Evolutionary conservation across 2,329 filamentous ascomycete species (phyloP), one percentile per base, ranked within the genome.

Genomic region (Pseudogymnoascus sp.): DNA sequence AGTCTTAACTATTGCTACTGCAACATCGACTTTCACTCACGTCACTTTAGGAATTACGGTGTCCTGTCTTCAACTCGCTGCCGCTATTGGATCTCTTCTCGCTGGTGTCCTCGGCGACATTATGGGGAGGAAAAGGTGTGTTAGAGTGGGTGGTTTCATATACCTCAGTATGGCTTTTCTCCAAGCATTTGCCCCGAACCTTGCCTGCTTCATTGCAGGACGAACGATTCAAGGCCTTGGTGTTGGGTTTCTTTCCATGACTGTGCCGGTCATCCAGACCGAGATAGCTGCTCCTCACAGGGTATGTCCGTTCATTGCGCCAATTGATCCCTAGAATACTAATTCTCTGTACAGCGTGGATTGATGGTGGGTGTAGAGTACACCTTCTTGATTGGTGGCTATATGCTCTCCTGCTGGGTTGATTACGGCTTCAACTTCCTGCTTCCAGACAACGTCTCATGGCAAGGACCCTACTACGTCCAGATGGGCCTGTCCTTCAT

Each of bases 201-300:
- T 71, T 15, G 64, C 62, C 12, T 33, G 70, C 65, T 74, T 78
- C 57, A 69, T 76, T 57, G 71, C 75, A 33, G 74, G 74, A 3
- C 69, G 74, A 5, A 65, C 75, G 26, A 69, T 76, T 23, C 70
- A 74, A 12, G 75, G 75, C 0, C 63, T 74, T 7, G 73, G 72
- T 13, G 69, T 74, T 34, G 72, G 74, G 0, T 70, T 73, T 60
- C 66, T 75, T 13, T 74, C 71, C 62, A 72, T 72, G 12, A 74
- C 74, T 21, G 72, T 75, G 13, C 74, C 74, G 8, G 72, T 74
- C 8, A 76, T 73, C 70, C 71, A 73, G 55, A 73, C 72, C 0
- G 72, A 73, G 60, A 73, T 74, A 39, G 72, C 72, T 3, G 67
- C 71, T 5, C 68, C 72, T 2, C 71, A 73, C 59, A 52, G 35